These are phyloP conservation scores for Vanrija sp. DNA, from an alignment of 1,284 basidiomycete genomes.

Conservation along the genomic window DNA sequence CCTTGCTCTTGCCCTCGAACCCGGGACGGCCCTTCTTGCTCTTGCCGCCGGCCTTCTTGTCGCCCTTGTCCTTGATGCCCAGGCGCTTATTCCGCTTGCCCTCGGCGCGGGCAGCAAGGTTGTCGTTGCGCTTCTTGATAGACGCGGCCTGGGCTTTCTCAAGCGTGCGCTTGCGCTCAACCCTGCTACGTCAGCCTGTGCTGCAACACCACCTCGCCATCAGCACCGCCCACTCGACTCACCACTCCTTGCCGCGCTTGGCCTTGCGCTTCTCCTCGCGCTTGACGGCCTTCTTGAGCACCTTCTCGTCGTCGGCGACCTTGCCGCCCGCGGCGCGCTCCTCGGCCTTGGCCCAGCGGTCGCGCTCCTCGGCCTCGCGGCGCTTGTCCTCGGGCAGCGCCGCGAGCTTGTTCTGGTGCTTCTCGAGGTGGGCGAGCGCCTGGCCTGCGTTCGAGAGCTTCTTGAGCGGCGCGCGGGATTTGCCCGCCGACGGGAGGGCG, in stretches of 20 bases:
- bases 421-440: slow-evolving; percentile 72
- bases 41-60: slow-evolving; percentile 6
- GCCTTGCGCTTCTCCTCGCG: slow-evolving; percentile 79
- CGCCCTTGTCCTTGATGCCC: slow-evolving; percentile 55
- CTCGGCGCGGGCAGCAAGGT: slow-evolving; percentile 76
- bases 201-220: too few relatives aligned
- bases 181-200: too few relatives aligned
- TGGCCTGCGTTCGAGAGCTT: slow-evolving; percentile 68
- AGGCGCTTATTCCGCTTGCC: slow-evolving; percentile 69
- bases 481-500: slow-evolving; percentile 50
- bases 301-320: slow-evolving; percentile 72
- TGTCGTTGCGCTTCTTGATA: slow-evolving; percentile 83
- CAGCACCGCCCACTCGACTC: too few relatives aligned
- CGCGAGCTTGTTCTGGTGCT: slow-evolving; percentile 68
- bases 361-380: slow-evolving; percentile 67
- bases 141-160: slow-evolving; percentile 68
- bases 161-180: slow-evolving; percentile 74
- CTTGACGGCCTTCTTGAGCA: slow-evolving; percentile 85
- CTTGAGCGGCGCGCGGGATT: slow-evolving; percentile 56
- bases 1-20: slow-evolving; percentile 33
- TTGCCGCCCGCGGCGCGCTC: slow-evolving; percentile 80
- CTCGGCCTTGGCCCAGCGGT: slow-evolving; percentile 82
- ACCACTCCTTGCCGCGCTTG: slow-evolving; percentile 82
- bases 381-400: slow-evolving; percentile 72
- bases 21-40: slow-evolving; percentile 27